Evolutionary conservation across 2,329 filamentous ascomycete species (phyloP).

Genomic region (Colletotrichum lentis): DNA sequence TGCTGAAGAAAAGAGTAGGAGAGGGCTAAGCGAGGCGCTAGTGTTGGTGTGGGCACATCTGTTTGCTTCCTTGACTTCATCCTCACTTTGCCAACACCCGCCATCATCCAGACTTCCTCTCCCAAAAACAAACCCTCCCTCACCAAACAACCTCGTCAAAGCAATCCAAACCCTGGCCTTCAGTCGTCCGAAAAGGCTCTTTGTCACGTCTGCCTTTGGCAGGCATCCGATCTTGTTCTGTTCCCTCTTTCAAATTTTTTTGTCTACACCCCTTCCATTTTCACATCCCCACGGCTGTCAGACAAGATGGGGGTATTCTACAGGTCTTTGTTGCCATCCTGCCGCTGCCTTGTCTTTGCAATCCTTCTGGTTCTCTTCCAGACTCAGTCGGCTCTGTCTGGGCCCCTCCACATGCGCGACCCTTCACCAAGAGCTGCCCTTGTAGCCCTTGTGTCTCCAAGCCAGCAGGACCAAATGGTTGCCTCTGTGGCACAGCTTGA

Average conservation of each 20-base stretch:
- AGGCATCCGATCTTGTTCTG: not conserved
- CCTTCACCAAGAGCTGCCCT: conserved; percentile 53
- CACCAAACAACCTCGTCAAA: conserved; percentile 6
- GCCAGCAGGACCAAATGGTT: conserved; percentile 72
- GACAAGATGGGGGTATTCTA: conserved; percentile 11
- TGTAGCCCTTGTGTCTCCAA: conserved; percentile 75
- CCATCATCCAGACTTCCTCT: not conserved
- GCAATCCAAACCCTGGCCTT: not conserved
- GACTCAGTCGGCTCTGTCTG: conserved; percentile 2
- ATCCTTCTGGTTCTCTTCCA: not conserved
- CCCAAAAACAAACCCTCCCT: not conserved
- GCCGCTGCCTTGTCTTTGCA: not conserved
- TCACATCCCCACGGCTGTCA: not conserved
- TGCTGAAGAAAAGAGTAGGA: not conserved
- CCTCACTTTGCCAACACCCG: not conserved
- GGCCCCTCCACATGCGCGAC: conserved; percentile 14
- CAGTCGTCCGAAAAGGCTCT: not conserved
- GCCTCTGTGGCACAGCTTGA: conserved; percentile 71
- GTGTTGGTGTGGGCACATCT: not conserved
- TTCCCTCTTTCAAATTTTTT: not conserved
- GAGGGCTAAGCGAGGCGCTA: conserved; percentile 13
- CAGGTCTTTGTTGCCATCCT: not conserved
- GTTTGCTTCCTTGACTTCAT: not conserved
- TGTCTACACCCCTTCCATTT: too few relatives aligned
- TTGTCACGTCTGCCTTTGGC: not conserved